Evolutionary conservation across 208 protist genomes (phyloP), one percentile per base, ranked within the genome.

Genomic region (Lotmaria passim): DNA sequence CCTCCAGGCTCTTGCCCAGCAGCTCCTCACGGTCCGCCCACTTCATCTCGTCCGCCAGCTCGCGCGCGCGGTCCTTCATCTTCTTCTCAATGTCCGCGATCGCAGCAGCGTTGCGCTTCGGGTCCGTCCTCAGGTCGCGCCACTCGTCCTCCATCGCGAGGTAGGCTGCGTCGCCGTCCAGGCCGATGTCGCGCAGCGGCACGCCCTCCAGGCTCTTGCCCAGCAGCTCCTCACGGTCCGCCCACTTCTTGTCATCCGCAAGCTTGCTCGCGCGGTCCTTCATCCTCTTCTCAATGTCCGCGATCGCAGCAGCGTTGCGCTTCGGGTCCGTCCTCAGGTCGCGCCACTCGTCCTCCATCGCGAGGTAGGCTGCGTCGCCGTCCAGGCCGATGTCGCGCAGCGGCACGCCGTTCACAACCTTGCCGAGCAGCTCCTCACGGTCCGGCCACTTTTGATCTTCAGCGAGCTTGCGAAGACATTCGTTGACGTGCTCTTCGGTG

Each of bases 391-490:
- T 60, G 28, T 68, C 41, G 39, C 31, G 58, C 52, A 87, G 66
- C 34, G 77, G 77, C 43, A 90, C 89, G 43, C 81, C 81, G 53
- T 79, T 75, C 21, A 77, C 78, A 39, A 71, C 52, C 44, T 53
- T 53, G 31, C 78, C 78, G 14, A 90, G 69, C 57, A 85, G 73
- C 2, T 62, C 34, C 15, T 73, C 60, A 65, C 82, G 86, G 43
- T 79, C 60, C 31, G 30, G 30, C 62, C 63, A 63, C 65, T 86
- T 82, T 50, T 59, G 51, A 19, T 76, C 79, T 10, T 5, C 36
- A 12, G 84, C 87, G 0, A 93, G 73, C 58, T 82, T 73, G 26
- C 69, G 50, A 21, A 69, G 83, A 34, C 82, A 78, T 17, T 75
- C 53, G 60, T 86, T 89, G 39, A 91, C 73, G 78, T 59, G 3